phyloP scores from a whole-genome alignment of 169 alveolate genomes.

The Cystoisospora suis region DNA sequence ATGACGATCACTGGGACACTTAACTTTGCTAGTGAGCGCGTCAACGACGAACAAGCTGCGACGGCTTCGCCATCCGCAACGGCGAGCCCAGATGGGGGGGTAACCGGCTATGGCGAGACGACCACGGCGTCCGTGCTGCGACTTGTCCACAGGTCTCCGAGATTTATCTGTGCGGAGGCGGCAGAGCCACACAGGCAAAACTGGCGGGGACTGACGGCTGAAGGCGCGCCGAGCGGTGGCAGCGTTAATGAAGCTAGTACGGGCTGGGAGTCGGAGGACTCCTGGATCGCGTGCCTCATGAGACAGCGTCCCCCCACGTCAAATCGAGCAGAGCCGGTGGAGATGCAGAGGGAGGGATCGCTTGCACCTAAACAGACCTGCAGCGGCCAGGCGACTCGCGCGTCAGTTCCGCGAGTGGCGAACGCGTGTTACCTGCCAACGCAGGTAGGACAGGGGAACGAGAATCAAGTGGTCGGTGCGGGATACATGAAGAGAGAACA shows the following conservation, averaged over 20 bases:
- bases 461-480: too few species aligned
- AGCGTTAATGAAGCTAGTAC: not conserved
- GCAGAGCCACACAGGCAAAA: not conserved
- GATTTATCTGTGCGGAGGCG: not conserved
- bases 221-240: not conserved
- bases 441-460: too few species aligned
- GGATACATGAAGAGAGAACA: too few species aligned
- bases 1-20: slow-evolving; percentile 9
- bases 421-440: too few species aligned
- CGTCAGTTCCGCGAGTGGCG: too few species aligned
- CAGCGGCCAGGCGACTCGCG: too few species aligned
- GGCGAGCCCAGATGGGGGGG: not conserved
- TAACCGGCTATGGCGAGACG: slow-evolving; percentile 4
- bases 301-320: not conserved
- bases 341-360: too few species aligned
- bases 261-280: not conserved
- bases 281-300: slow-evolving; percentile 6
- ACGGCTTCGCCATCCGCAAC: not conserved
- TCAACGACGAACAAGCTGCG: not conserved
- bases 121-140: not conserved
- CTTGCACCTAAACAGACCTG: too few species aligned
- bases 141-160: not conserved
- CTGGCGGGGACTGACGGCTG: not conserved
- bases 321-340: too few species aligned
- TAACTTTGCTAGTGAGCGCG: not conserved